Percentiles rank a stretch among this genome's conserved stretches.
Evolutionary conservation across 108 stramenopile genomes (phyloP).

Genomic region (Pseudonitzschia multiseries): DNA sequence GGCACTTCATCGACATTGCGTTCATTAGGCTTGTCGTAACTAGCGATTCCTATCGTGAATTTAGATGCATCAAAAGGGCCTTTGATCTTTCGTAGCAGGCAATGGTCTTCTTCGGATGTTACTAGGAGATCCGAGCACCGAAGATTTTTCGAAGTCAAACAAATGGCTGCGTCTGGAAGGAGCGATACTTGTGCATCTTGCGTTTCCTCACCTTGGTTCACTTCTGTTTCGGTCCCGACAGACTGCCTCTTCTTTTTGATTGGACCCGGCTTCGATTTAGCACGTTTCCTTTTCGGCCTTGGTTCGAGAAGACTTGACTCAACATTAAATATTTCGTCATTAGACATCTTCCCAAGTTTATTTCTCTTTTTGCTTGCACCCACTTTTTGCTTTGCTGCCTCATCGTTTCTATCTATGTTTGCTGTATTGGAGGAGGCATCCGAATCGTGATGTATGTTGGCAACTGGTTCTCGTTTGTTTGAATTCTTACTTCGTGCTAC

Average conservation of each 20-base stretch:
- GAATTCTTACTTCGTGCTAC: not conserved
- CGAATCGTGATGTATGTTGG: not conserved
- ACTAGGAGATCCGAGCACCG: conserved; percentile 20
- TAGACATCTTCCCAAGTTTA: not conserved
- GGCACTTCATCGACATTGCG: conserved; percentile 38
- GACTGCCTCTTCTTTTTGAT: not conserved
- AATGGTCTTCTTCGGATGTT: conserved; percentile 5
- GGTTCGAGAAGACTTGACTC: conserved; percentile 10
- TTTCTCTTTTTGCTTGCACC: conserved; percentile 6
- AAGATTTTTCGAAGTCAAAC: not conserved
- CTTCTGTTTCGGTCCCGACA: not conserved
- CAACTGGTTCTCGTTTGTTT: not conserved
- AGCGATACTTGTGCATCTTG: not conserved
- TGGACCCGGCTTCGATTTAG: not conserved
- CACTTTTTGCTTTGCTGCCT: not conserved
- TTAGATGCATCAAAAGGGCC: conserved; percentile 36
- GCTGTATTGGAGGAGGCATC: not conserved
- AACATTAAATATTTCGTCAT: not conserved
- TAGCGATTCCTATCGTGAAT: conserved; percentile 36
- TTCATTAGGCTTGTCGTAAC: conserved; percentile 29
- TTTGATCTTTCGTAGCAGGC: conserved; percentile 8
- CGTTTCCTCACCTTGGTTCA: not conserved
- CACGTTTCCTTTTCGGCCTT: not conserved
- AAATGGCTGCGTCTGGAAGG: not conserved
- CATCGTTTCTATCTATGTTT: not conserved